Evolutionary conservation across 306 rosid genomes (phyloP).

Genomic region (Malus domestica): ASM211411v1 NC_041801.1:3863001-3863500

Average conservation of each 20-base stretch:
- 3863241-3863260: not conserved
- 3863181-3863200: not conserved
- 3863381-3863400: not conserved
- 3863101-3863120: slow-evolving; percentile 12
- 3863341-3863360: not conserved
- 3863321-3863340: not conserved
- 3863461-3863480: not conserved
- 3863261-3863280: not conserved
- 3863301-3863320: not conserved
- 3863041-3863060: not conserved
- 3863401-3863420: not conserved
- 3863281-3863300: not conserved
- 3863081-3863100: slow-evolving; percentile 19
- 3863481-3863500: not conserved
- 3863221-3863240: not conserved
- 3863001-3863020: not conserved
- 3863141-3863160: not conserved
- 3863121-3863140: not conserved
- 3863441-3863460: not conserved
- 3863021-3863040: not conserved
- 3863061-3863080: not conserved
- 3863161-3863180: not conserved
- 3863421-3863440: not conserved
- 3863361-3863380: not conserved
- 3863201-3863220: not conserved